Evolutionary conservation across 2,329 filamentous ascomycete genomes (phyloP), one percentile per base, ranked within the genome.

Genomic region (Rutstroemia sp.): DNA sequence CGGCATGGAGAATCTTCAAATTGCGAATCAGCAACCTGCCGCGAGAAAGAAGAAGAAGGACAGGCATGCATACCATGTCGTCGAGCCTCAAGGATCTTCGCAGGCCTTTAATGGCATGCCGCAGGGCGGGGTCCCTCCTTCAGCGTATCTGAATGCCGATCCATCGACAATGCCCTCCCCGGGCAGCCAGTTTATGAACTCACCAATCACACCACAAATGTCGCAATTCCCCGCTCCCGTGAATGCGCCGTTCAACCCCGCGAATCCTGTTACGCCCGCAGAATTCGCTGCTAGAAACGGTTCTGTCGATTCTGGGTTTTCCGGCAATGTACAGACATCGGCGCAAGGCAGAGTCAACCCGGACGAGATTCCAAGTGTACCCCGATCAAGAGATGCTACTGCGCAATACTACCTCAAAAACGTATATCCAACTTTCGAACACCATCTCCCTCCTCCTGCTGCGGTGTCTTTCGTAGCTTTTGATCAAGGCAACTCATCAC

Each of bases 401-500:
- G 89, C 94, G 62, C 85, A 87, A 62, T 87, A 92, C 74, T 99
- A 92, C 70, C 81, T 95, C 64, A 84, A 80, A 64, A 88, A 96
- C 71, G 79, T 95, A 51, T 97, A 96, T 70, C 91, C 92, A 17
- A 99, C 94, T 3, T 95, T 97, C 75, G 92, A 97, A 73, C 88
- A 88, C 58, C 91, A 96, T 69, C 79, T 96, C 2, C 92, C 94
- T 10, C 94, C 94, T 48, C 91, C 94, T 2, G 89, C 92, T 14
- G 83, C 88, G 5, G 81, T 94, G 21, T 91, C 94, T 2, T 97
- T 94, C 67, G 87, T 96, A 39, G 89, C 92, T n/a, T 89, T 86
- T 66, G 94, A 99, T 66, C 94, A 99, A 72, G 94, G 94, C 65
- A 99, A 96, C 70, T 87, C 94, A 5, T 96, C 94, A 14, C 94